phyloP scores from a whole-genome alignment of 495 filamentous ascomycete species.

The Aspergillus bertholletiae region DNA sequence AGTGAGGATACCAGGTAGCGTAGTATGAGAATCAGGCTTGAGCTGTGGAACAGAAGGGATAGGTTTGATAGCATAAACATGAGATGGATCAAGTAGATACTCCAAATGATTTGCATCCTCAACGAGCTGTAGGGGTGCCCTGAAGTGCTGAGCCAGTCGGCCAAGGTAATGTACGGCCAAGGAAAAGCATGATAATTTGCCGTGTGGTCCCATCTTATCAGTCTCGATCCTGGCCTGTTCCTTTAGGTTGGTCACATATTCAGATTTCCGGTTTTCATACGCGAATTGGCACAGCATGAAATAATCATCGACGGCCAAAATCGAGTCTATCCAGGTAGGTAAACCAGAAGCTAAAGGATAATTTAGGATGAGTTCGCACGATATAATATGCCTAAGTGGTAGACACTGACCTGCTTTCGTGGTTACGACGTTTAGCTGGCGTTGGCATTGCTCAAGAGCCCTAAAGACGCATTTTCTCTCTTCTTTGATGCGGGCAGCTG shows the following conservation, averaged over 20 bases:
- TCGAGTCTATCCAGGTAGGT: not conserved
- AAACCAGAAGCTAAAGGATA: not conserved
- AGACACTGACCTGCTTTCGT: not conserved
- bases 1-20: slow-evolving; percentile 10
- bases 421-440: not conserved
- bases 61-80: slow-evolving; percentile 3
- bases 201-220: not conserved
- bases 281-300: not conserved
- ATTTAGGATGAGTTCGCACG: not conserved
- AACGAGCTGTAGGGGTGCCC: slow-evolving; percentile 5
- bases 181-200: not conserved
- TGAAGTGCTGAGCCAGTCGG: slow-evolving; percentile 1
- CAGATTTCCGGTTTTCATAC: not conserved
- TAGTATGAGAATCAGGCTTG: slow-evolving; percentile 8
- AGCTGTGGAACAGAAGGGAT: not conserved
- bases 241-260: not conserved
- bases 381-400: not conserved
- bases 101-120: slow-evolving; percentile 4
- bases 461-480: slow-evolving; percentile 1
- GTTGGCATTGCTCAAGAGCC: not conserved
- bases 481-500: not conserved
- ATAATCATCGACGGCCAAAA: not conserved
- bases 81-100: slow-evolving; percentile 2
- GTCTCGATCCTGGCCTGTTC: not conserved
- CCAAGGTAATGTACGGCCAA: not conserved